Evolutionary conservation across 306 rosid genomes (phyloP).

Genomic region (Geum urbanum): DNA sequence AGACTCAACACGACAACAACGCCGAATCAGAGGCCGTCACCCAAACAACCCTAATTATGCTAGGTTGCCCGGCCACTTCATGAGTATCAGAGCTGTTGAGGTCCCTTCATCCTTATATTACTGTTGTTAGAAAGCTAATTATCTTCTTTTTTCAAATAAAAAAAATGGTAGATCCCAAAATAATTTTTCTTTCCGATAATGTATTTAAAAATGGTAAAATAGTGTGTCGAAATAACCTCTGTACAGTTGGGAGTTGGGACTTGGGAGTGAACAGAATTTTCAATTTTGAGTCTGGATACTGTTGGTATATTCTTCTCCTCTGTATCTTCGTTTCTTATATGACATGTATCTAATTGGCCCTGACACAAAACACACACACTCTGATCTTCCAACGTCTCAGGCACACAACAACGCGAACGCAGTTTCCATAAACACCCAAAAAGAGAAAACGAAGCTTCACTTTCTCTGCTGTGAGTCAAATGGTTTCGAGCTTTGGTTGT

Average conservation of each 20-base stretch:
- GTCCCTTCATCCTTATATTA: too few species aligned
- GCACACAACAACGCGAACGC: neutral
- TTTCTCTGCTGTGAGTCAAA: slow-evolving; percentile 25
- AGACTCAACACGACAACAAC: too few species aligned
- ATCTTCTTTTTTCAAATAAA: too few species aligned
- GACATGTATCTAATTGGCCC: slow-evolving; percentile 23
- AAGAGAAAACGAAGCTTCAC: neutral
- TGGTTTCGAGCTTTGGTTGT: slow-evolving; percentile 43
- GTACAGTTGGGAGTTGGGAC: slow-evolving; percentile 9
- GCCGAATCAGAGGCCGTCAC: too few species aligned
- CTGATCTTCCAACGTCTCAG: slow-evolving; percentile 2
- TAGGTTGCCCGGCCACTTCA: too few species aligned
- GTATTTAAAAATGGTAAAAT: slow-evolving; percentile 8
- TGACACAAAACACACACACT: slow-evolving; percentile 21
- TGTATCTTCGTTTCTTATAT: slow-evolving; percentile 16
- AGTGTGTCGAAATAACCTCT: slow-evolving; percentile 17
- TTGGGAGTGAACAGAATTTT: slow-evolving; percentile 7
- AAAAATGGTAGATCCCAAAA: too few species aligned
- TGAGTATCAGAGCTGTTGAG: too few species aligned
- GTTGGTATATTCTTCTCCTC: slow-evolving; percentile 53
- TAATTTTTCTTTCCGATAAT: neutral
- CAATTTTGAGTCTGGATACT: slow-evolving; percentile 36
- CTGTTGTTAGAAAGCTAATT: too few species aligned
- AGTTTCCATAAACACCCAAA: slow-evolving; percentile 4
- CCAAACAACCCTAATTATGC: too few species aligned